Evolutionary conservation across 805 yeast genomes (phyloP), one percentile per base, ranked within the genome.

Genomic region (Wickerhamomyces canadensis): DNA sequence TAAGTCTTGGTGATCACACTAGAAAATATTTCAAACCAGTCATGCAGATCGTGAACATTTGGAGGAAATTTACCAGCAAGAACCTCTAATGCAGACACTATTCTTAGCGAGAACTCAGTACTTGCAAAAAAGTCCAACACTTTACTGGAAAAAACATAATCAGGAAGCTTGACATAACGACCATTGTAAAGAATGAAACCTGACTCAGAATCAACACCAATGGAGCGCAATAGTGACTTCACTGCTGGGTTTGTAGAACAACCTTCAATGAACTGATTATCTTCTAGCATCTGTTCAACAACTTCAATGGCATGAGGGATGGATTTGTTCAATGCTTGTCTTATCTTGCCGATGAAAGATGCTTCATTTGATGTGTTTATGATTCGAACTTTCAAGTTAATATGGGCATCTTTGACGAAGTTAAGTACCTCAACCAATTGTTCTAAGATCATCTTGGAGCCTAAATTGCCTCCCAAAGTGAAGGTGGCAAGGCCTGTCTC

Each of bases 401-500:
- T 47, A 14, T 58, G 45, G 9, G 46, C 22, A 33, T 48, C 33
- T 48, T 57, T 35, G 36, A 52, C 42, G 48, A 37, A 33, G 27
- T 56, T 44, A 24, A 70, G 44, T 0, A 70, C 42, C 23, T 61
- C 61, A 16, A 56, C 35, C 9, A 82, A 49, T 51, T 81, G 85
- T 5, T 58, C 42, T 21, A 70, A 47, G 7, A 72, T 61, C 5
- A 51, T 31, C 2, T 45, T 22, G 3, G 65, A 49, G 19, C 63
- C 58, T 39, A 80, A 70, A 48, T 79, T 75, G 26, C 85, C 93
- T 36, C 78, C 64, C 10, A 83, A 45, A 58, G 86, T 78, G 8
- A 79, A 31, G 1, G 68, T 62, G 13, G 56, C 62, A 30, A 48
- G n/a, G 16, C 58, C 61, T 18, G 54, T 44, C 2, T 43, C 41